Percentiles rank a stretch among this genome's conserved stretches.
Evolutionary conservation across 495 filamentous ascomycete genomes (phyloP).

Genomic region (Evansstolkia leycettana): DNA sequence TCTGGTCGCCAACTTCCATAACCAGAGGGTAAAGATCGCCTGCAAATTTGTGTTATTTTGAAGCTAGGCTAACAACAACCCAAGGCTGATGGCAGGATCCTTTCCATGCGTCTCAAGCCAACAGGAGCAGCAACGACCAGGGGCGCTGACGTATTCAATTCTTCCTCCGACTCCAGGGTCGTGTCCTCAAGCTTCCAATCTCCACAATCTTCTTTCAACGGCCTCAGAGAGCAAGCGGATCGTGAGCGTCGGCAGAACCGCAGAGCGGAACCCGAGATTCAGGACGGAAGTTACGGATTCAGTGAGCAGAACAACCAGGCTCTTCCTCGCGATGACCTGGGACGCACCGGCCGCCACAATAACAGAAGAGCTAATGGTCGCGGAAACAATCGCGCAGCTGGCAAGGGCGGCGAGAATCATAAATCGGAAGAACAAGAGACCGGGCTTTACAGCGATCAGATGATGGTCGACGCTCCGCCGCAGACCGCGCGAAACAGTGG

Average conservation of each 20-base stretch:
- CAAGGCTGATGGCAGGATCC: constrained; percentile 75
- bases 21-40: constrained; percentile 55
- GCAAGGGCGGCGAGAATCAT: constrained; percentile 2
- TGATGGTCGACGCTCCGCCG: constrained; percentile 29
- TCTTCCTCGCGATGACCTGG: not conserved
- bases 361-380: constrained; percentile 3
- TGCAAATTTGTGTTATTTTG: not conserved
- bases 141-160: constrained; percentile 18
- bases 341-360: constrained; percentile 3
- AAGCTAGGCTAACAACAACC: constrained; percentile 10
- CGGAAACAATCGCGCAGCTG: constrained; percentile 4
- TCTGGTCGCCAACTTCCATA: constrained; percentile 74
- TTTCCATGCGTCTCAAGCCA: constrained; percentile 63
- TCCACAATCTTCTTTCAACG: constrained; percentile 23
- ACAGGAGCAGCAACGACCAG: constrained; percentile 19
- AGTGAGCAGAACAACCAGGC: constrained; percentile 25
- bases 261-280: constrained; percentile 33
- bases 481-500: constrained; percentile 13
- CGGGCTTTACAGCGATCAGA: constrained; percentile 30
- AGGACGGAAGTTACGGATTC: constrained; percentile 54
- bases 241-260: constrained; percentile 29
- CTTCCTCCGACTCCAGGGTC: constrained; percentile 15
- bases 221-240: constrained; percentile 34
- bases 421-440: constrained; percentile 8
- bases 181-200: constrained; percentile 2